These are phyloP conservation scores for Brassica rapa DNA, from an alignment of 345 rosid genomes.

Conservation along the genomic window DNA sequence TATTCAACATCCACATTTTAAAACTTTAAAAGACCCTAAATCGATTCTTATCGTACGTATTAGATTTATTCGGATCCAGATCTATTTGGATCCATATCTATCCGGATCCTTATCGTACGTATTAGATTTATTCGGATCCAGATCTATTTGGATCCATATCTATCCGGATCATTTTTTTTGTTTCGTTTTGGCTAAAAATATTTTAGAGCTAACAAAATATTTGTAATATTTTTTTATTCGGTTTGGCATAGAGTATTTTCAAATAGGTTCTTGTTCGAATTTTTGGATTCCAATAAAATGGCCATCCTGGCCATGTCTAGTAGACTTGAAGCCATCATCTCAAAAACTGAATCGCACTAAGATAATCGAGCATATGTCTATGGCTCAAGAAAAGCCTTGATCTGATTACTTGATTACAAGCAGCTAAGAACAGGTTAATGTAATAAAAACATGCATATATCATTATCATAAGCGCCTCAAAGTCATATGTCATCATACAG, in stretches of 20 bases:
- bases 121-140: too few species aligned
- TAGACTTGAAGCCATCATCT: not conserved
- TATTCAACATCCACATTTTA: too few species aligned
- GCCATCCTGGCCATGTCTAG: not conserved
- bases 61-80: too few species aligned
- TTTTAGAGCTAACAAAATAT: not conserved
- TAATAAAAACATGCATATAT: not conserved
- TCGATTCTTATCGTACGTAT: too few species aligned
- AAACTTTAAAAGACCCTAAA: too few species aligned
- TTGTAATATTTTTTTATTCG: not conserved
- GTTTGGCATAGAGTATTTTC: too few species aligned
- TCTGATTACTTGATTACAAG: not conserved
- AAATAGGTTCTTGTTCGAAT: too few species aligned
- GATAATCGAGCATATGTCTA: not conserved
- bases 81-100: too few species aligned
- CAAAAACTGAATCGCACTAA: not conserved
- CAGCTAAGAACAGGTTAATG: not conserved
- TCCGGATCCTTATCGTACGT: too few species aligned
- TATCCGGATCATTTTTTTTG: too few species aligned
- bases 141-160: too few species aligned
- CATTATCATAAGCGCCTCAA: slow-evolving; percentile 14
- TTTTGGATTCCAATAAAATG: not conserved
- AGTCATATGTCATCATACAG: slow-evolving; percentile 21
- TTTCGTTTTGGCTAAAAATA: too few species aligned
- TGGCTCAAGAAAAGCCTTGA: not conserved